Conservation (phyloP, 2,329 filamentous ascomycete genomes). For the Aspergillus spinulosporus region DNA sequence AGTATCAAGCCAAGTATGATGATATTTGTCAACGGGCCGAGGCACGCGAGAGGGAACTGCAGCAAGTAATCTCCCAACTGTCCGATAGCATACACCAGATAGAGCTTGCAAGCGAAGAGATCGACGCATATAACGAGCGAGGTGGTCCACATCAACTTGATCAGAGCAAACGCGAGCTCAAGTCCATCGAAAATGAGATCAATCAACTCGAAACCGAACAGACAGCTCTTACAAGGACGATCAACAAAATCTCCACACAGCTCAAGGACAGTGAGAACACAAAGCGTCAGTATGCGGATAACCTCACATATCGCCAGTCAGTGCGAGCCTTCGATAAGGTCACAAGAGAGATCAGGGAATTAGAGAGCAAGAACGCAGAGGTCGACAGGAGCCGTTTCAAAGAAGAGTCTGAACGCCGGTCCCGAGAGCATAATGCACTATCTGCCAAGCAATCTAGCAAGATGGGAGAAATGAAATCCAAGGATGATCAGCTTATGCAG, state of each 20-base stretch:
- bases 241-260: constrained; percentile 76
- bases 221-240: constrained; percentile 63
- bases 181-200: constrained; percentile 66
- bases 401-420: constrained; percentile 66
- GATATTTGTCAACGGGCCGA: constrained; percentile 72
- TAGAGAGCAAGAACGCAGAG: constrained; percentile 77
- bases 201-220: constrained; percentile 67
- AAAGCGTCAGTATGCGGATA: constrained; percentile 85
- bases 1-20: constrained; percentile 73
- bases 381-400: constrained; percentile 77
- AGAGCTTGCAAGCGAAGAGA: constrained; percentile 71
- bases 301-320: constrained; percentile 80
- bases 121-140: constrained; percentile 73
- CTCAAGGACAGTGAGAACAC: constrained; percentile 77
- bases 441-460: constrained; percentile 72
- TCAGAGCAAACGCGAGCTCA: constrained; percentile 68
- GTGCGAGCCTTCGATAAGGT: constrained; percentile 68
- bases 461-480: constrained; percentile 76
- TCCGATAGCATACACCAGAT: constrained; percentile 76
- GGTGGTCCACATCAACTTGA: constrained; percentile 72
- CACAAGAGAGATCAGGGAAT: constrained; percentile 66
- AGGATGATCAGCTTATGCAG: constrained; percentile 75
- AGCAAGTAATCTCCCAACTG: constrained; percentile 69
- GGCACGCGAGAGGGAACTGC: constrained; percentile 69
- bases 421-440: constrained; percentile 67